These are phyloP conservation scores for Forsythia suspensa DNA, from an alignment of 257 asterid genomes.

Conservation along the genomic window DNA sequence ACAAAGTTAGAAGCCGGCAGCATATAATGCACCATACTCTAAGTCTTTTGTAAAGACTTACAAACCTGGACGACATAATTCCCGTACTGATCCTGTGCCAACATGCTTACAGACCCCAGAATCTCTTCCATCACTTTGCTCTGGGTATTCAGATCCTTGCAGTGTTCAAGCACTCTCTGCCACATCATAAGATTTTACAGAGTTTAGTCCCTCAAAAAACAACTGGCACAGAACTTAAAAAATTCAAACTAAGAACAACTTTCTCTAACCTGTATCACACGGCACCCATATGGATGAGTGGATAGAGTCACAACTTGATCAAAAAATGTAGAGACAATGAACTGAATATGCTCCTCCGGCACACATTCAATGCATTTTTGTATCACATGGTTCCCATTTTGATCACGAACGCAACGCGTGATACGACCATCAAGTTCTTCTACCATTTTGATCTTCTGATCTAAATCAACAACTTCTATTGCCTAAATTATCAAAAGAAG, in stretches of 20 bases:
- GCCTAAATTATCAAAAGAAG: constrained; percentile 52
- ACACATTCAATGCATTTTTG: constrained; percentile 97
- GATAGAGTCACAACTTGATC: constrained; percentile 96
- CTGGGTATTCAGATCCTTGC: constrained; percentile 68
- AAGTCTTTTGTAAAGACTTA: neutral
- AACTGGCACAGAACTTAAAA: neutral
- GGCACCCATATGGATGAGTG: constrained; percentile 96
- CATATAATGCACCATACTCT: neutral
- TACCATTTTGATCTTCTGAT: constrained; percentile 90
- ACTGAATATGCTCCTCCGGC: constrained; percentile 82
- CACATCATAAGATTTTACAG: constrained; percentile 13
- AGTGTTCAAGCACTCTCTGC: constrained; percentile 91
- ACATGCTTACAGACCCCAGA: constrained; percentile 80
- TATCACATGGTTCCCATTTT: constrained; percentile 90
- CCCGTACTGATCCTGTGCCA: constrained; percentile 96
- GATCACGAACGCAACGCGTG: constrained; percentile 97
- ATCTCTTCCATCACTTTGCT: constrained; percentile 90
- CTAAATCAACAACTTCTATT: constrained; percentile 87
- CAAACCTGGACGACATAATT: constrained; percentile 92
- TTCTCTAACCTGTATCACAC: constrained; percentile 78
- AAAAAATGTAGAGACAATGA: constrained; percentile 73
- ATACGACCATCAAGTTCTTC: constrained; percentile 89
- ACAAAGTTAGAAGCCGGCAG: neutral
- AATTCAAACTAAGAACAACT: neutral
- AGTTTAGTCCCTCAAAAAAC: neutral